Percentiles rank a stretch among this genome's conserved stretches.
These are phyloP conservation scores for Melaleuca quinquenervia DNA, from an alignment of 345 rosid species.

Conservation along the genomic window DNA sequence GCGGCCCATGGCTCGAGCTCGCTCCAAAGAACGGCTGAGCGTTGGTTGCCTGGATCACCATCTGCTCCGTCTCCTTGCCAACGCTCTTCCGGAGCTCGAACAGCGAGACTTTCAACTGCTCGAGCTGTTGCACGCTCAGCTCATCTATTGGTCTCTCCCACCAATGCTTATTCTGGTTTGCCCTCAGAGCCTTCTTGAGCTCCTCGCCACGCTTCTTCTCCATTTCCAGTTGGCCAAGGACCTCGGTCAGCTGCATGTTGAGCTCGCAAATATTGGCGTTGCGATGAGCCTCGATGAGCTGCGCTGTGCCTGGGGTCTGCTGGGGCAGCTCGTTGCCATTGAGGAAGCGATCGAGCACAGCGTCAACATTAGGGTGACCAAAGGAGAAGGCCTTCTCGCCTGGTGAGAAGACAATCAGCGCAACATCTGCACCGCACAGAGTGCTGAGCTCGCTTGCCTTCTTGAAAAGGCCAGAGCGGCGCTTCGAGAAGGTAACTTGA, in stretches of 20 bases:
- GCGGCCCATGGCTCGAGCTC: not conserved
- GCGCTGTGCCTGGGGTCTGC: not conserved
- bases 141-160: constrained; percentile 20
- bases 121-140: constrained; percentile 6
- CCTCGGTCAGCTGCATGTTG: constrained; percentile 7
- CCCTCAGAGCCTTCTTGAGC: constrained; percentile 4
- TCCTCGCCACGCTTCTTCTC: constrained; percentile 16
- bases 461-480: constrained; percentile 36
- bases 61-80: not conserved
- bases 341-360: constrained; percentile 17
- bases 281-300: constrained; percentile 19
- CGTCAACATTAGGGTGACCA: constrained; percentile 42
- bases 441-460: constrained; percentile 51
- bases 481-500: constrained; percentile 58
- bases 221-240: constrained; percentile 10
- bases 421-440: constrained; percentile 30
- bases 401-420: constrained; percentile 34
- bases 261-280: constrained; percentile 13
- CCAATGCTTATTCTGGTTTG: constrained; percentile 2
- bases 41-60: constrained; percentile 1
- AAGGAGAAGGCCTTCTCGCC: constrained; percentile 44
- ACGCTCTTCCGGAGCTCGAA: constrained; percentile 15
- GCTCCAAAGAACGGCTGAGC: not conserved
- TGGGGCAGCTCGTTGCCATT: not conserved
- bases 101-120: constrained; percentile 10